Evolutionary conservation across 116 monocot genomes (phyloP), one percentile per base, ranked within the genome.

Genomic region (Phalaenopsis hybrid): DNA sequence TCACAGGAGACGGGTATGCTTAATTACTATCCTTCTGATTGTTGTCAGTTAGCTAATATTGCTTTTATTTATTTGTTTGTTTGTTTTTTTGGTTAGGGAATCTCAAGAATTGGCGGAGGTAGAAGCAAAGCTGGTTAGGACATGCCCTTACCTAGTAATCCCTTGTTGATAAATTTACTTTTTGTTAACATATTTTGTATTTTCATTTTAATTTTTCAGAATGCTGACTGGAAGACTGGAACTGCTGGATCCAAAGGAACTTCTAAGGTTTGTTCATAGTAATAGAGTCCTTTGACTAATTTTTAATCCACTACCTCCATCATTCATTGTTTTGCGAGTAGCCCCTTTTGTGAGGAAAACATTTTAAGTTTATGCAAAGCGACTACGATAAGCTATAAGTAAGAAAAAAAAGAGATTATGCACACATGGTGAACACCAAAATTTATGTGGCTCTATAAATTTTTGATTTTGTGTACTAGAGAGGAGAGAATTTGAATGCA

Each of bases 51-150:
- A 46, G 5, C 76, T 80, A 46, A 51, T 77, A 31, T 8, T 37
- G 11, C 25, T 81, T 46, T 15, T 11, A 13, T 43, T 79, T 25
- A 8, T n/a, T 13, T 46, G 8, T 41, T 70, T 45, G 13, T 55
- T 79, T 28, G 28, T 37, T 46, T 3, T 20, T 86, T 65, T 72
- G 46, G 50, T 81, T 78, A 94, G 94, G 72, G 93, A 94, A 50
- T 81, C 87, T 79, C 94, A 93, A 84, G 97, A 97, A n/a, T 89
- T 97, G 79, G 88, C 85, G 74, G 93, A 94, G 85, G 94, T 94
- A 31, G 97, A 97, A 84, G 92, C 92, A 73, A 86, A 97, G 81
- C 82, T 97, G 94, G 94, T 97, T 80, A 50, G 91, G 86, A 45
- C 74, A 63, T 46, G 75, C 45, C 17, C 18, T 79, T 28, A 28